Evolutionary conservation across 441 rosid species (phyloP).

Genomic region (Erodium trifolium): DNA sequence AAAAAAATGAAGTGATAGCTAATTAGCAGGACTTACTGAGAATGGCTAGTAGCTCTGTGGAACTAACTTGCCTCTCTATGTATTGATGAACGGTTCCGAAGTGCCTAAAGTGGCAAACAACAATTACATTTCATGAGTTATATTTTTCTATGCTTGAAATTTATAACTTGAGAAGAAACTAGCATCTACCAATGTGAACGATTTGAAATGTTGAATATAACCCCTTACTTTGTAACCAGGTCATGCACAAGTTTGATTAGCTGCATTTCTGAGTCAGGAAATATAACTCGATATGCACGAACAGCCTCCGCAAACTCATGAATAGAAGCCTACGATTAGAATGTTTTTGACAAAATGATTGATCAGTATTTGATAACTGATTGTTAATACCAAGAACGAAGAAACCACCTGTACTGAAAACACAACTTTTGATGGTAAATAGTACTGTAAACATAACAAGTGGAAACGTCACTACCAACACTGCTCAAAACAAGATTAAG

Average conservation of each 20-base stretch:
- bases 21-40: constrained; percentile 50
- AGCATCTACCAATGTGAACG: constrained; percentile 4
- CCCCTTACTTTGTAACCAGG: constrained; percentile 52
- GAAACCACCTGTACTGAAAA: not conserved
- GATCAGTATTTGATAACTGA: constrained; percentile 7
- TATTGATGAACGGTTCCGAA: constrained; percentile 52
- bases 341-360: constrained; percentile 13
- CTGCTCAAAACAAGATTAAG: not conserved
- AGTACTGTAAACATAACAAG: not conserved
- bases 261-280: constrained; percentile 82
- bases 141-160: not conserved
- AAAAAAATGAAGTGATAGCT: constrained; percentile 17
- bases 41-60: constrained; percentile 45
- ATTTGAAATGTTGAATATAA: not conserved
- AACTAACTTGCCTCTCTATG: constrained; percentile 49
- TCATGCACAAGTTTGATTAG: constrained; percentile 64
- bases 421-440: not conserved
- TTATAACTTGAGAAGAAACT: constrained; percentile 6
- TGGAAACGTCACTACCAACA: not conserved
- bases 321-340: constrained; percentile 53
- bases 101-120: constrained; percentile 44
- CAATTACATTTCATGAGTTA: constrained; percentile 14
- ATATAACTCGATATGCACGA: constrained; percentile 80
- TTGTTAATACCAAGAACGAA: not conserved
- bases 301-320: constrained; percentile 85